Percentiles rank a stretch among this genome's conserved stretches.
Evolutionary conservation across 2,329 filamentous ascomycete species (phyloP).

Genomic region (Reticulascus tulasneorum): DNA sequence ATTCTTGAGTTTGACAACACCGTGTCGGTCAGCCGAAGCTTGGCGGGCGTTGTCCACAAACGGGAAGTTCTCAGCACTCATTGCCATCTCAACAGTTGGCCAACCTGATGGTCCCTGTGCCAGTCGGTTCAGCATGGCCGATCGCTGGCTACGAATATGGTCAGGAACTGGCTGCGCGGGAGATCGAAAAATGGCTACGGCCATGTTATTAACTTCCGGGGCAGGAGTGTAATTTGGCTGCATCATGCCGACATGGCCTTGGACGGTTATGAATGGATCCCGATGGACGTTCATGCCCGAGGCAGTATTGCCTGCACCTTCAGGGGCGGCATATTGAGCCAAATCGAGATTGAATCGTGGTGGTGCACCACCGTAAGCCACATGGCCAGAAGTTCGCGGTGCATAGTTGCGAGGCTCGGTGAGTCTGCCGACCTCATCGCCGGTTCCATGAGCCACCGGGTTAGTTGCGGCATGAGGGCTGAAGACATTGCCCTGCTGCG

Average conservation of each 20-base stretch:
- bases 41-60: conserved; percentile 38
- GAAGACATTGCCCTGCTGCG: neutral
- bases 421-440: too few relatives aligned
- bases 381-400: conserved; percentile 26
- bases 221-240: too few relatives aligned
- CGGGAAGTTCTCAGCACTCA: conserved; percentile 39
- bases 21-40: conserved; percentile 26
- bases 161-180: conserved; percentile 13
- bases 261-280: too few relatives aligned
- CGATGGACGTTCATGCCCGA: too few relatives aligned
- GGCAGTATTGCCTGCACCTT: neutral
- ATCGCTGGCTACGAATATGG: conserved; percentile 25
- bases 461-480: conserved; percentile 7
- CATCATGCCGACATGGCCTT: too few relatives aligned
- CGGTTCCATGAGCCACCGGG: neutral
- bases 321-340: neutral
- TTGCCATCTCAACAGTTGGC: conserved; percentile 29
- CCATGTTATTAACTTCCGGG: too few relatives aligned
- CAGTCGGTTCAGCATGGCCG: conserved; percentile 32
- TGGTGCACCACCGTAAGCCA: conserved; percentile 24
- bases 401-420: conserved; percentile 40
- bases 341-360: conserved; percentile 33
- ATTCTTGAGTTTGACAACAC: conserved; percentile 48
- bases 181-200: too few relatives aligned
- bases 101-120: conserved; percentile 26